A percentile compares a stretch with the other conserved stretches of the same genome.
These are phyloP conservation scores for Phytophthora cajani DNA, from an alignment of 352 stramenopile species.

Conservation along the genomic window DNA sequence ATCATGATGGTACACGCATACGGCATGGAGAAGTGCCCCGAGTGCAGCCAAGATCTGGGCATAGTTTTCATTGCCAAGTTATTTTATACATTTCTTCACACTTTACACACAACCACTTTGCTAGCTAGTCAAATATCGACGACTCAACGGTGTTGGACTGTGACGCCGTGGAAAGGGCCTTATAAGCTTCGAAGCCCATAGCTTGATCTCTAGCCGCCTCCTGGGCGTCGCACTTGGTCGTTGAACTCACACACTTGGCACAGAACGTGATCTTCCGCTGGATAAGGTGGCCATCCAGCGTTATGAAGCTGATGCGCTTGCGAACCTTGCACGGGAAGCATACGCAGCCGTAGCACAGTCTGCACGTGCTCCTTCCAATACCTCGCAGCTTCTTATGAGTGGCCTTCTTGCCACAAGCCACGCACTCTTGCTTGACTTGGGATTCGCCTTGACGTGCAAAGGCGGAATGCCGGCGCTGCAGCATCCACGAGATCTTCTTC, in stretches of 20 bases:
- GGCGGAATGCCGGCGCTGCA: conserved; percentile 19
- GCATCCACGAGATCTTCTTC: conserved; percentile 57
- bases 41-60: too few species aligned
- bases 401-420: conserved; percentile 35
- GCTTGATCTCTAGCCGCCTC: conserved; percentile 26
- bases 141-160: conserved; percentile 19
- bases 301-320: conserved; percentile 40
- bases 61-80: not conserved
- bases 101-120: too few species aligned
- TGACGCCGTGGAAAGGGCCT: conserved; percentile 26
- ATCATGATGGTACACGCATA: too few species aligned
- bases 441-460: conserved; percentile 10
- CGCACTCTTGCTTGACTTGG: conserved; percentile 13
- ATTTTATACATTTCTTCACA: not conserved
- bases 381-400: conserved; percentile 11
- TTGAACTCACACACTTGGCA: conserved; percentile 38
- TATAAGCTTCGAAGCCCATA: conserved; percentile 27
- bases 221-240: conserved; percentile 31
- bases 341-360: conserved; percentile 34
- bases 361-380: conserved; percentile 30
- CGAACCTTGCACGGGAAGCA: conserved; percentile 34
- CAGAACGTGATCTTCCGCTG: conserved; percentile 47
- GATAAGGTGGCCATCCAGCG: conserved; percentile 26
- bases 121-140: conserved; percentile 14
- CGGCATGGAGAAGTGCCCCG: too few species aligned